Evolutionary conservation across 2,329 filamentous ascomycete genomes (phyloP).

Genomic region (Coniella vitis): DNA sequence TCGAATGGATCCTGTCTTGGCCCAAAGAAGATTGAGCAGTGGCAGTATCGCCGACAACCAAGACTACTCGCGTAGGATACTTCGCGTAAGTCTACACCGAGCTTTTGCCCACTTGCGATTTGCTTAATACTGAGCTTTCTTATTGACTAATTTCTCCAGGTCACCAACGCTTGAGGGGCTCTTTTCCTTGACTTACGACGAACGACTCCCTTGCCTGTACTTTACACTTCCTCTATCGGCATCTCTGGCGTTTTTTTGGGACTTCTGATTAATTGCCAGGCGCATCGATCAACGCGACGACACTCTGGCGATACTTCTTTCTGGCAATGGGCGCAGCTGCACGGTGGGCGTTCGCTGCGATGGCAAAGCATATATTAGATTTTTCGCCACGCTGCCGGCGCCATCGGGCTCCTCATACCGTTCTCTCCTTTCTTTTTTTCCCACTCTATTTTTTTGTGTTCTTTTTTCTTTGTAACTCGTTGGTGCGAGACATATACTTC

Average conservation of each 20-base stretch:
- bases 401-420: conserved; percentile 28
- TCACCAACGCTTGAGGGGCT: conserved; percentile 50
- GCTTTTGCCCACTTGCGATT: too few species aligned
- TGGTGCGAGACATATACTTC: conserved; percentile 2
- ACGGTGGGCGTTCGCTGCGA: conserved; percentile 18
- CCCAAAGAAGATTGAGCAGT: conserved; percentile 78
- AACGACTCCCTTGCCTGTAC: conserved; percentile 28
- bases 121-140: not conserved
- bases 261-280: conserved; percentile 20
- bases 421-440: conserved; percentile 28
- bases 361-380: conserved; percentile 19
- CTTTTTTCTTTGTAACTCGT: conserved; percentile 1
- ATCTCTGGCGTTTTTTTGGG: conserved; percentile 30
- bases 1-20: conserved; percentile 80
- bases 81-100: conserved; percentile 60
- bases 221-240: conserved; percentile 28
- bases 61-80: conserved; percentile 91
- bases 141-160: conserved; percentile 30
- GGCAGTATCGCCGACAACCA: conserved; percentile 96
- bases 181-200: conserved; percentile 27
- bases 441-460: too few species aligned
- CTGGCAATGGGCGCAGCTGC: conserved; percentile 13
- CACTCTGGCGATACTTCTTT: conserved; percentile 12
- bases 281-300: conserved; percentile 19
- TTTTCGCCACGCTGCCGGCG: conserved; percentile 16